phyloP scores from a whole-genome alignment of 2,329 filamentous ascomycete genomes.

The Nigrospora oryzae region DNA sequence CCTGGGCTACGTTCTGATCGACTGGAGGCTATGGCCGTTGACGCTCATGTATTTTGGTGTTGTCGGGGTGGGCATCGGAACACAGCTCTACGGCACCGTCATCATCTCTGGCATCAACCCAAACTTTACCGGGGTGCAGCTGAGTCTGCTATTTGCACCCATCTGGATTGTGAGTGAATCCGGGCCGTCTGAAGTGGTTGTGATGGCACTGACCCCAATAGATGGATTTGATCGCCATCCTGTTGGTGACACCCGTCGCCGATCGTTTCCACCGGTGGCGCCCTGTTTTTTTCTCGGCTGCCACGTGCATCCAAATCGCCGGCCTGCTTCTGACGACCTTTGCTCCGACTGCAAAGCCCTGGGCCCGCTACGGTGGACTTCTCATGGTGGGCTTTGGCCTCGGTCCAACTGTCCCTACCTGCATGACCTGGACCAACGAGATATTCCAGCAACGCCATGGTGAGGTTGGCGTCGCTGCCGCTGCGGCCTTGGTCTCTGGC shows the following conservation, averaged over 20 bases:
- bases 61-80: slow-evolving; percentile 84
- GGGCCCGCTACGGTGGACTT: slow-evolving; percentile 83
- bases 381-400: slow-evolving; percentile 85
- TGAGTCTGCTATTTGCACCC: slow-evolving; percentile 78
- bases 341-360: slow-evolving; percentile 56
- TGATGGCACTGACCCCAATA: slow-evolving; percentile 18
- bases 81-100: slow-evolving; percentile 78
- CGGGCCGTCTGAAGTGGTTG: neutral
- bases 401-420: slow-evolving; percentile 83
- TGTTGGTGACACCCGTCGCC: slow-evolving; percentile 76
- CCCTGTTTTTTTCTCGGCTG: slow-evolving; percentile 71
- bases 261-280: slow-evolving; percentile 79
- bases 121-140: slow-evolving; percentile 59
- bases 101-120: slow-evolving; percentile 78
- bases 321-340: slow-evolving; percentile 76
- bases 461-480: slow-evolving; percentile 83
- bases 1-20: slow-evolving; percentile 60
- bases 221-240: slow-evolving; percentile 84
- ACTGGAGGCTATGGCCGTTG: slow-evolving; percentile 85
- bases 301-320: slow-evolving; percentile 70
- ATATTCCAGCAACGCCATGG: slow-evolving; percentile 85
- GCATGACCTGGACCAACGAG: slow-evolving; percentile 89
- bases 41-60: slow-evolving; percentile 92
- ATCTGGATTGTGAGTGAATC: slow-evolving; percentile 72
- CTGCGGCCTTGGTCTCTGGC: slow-evolving; percentile 77